Percentiles rank a stretch among this genome's conserved stretches.
These are phyloP conservation scores for Hymenoscyphus linearis DNA, from an alignment of 2,329 filamentous ascomycete species.

Conservation along the genomic window DNA sequence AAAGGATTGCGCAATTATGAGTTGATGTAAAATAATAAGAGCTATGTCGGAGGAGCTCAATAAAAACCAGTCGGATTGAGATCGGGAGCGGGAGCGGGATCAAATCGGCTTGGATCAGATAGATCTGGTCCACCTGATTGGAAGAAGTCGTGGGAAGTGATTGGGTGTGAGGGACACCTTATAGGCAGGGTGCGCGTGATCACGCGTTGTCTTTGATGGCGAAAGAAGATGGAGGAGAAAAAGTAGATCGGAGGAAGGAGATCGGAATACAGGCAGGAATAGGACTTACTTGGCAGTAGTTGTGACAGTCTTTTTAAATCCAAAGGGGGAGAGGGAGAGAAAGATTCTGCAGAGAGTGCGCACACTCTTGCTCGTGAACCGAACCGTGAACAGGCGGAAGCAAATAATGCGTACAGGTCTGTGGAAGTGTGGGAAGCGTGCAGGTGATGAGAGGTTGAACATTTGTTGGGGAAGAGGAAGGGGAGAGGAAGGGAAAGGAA, in stretches of 20 bases:
- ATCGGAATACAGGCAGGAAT: not conserved
- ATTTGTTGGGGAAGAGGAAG: not conserved
- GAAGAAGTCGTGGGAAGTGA: not conserved
- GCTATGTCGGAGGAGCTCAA: not conserved
- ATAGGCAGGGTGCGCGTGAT: not conserved
- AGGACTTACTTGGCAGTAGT: not conserved
- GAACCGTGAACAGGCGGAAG: not conserved
- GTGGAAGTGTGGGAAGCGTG: slow-evolving; percentile 4
- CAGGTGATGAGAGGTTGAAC: not conserved
- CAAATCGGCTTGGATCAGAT: too few relatives aligned
- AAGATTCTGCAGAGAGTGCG: not conserved
- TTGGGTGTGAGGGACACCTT: not conserved
- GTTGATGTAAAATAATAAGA: not conserved
- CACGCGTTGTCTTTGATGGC: not conserved
- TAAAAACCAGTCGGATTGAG: too few relatives aligned
- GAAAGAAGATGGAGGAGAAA: not conserved
- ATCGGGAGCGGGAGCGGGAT: too few relatives aligned
- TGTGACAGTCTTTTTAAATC: slow-evolving; percentile 1
- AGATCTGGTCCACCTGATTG: not conserved
- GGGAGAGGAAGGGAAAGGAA: not conserved
- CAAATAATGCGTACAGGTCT: slow-evolving; percentile 2
- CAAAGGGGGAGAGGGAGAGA: not conserved
- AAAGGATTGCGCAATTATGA: not conserved
- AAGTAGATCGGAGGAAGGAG: too few relatives aligned
- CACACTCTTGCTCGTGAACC: not conserved